Conservation (phyloP, 1,284 basidiomycete genomes). For the Pterula multifida region DNA sequence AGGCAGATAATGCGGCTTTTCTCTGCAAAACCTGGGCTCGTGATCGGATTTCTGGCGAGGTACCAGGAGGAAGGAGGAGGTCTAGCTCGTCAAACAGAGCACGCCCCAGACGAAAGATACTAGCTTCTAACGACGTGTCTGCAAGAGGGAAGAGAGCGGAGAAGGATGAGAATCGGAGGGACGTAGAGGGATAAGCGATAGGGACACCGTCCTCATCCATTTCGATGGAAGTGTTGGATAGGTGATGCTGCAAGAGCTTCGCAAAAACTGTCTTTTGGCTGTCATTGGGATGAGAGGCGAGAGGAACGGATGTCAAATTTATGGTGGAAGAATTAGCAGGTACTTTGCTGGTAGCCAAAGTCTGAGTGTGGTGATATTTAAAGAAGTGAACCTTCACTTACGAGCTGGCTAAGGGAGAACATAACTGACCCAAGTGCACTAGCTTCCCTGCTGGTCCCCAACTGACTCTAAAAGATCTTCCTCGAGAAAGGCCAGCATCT, state of each 20-base stretch:
- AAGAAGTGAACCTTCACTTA: conserved; percentile 21
- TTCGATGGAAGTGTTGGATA: conserved; percentile 63
- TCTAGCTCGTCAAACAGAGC: conserved; percentile 84
- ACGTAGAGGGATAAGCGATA: conserved; percentile 31
- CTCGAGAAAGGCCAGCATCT: conserved; percentile 80
- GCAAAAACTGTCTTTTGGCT: conserved; percentile 34
- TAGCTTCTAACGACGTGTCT: background rate
- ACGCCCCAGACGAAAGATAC: conserved; percentile 77
- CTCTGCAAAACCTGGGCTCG: conserved; percentile 58
- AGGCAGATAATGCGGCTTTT: conserved; percentile 74
- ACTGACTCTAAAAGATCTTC: conserved; percentile 81
- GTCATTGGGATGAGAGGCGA: conserved; percentile 22
- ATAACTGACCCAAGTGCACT: conserved; percentile 66
- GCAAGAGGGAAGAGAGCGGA: conserved; percentile 49
- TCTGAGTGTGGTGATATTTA: conserved; percentile 8
- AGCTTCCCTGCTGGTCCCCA: conserved; percentile 81
- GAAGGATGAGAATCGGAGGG: conserved; percentile 74
- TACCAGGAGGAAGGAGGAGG: conserved; percentile 43
- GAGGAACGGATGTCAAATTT: conserved; percentile 33
- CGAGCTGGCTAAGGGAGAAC: conserved; percentile 37
- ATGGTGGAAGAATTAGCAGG: conserved; percentile 49
- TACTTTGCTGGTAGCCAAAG: conserved; percentile 23
- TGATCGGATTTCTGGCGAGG: conserved; percentile 46
- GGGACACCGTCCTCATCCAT: conserved; percentile 39
- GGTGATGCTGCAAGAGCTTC: conserved; percentile 73